These are phyloP conservation scores for Komagataella populi DNA, from an alignment of 805 yeast genomes.

Conservation along the genomic window DNA sequence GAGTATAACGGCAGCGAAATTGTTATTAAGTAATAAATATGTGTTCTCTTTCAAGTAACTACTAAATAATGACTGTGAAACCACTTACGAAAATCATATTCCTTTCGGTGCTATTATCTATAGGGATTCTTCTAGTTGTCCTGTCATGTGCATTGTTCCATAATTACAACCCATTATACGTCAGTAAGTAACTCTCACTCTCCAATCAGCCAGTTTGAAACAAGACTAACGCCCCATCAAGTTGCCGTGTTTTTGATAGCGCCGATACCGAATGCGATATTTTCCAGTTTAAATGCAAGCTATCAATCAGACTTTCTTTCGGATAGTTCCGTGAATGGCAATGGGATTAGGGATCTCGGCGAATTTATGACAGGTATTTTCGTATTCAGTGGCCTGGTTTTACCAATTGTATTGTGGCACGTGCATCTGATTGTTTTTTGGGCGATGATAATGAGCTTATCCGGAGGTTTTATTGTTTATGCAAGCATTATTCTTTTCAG, in stretches of 20 bases:
- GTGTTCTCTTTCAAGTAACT: background rate
- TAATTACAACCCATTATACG: constrained; percentile 84
- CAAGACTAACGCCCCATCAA: background rate
- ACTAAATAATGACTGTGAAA: constrained; percentile 13
- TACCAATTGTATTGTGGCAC: constrained; percentile 19
- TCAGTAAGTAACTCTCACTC: constrained; percentile 24
- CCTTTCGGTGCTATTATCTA: constrained; percentile 62
- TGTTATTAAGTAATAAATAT: no score
- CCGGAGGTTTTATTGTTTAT: constrained; percentile 79
- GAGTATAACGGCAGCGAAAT: background rate
- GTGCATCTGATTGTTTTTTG: constrained; percentile 13
- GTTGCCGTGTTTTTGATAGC: constrained; percentile 19
- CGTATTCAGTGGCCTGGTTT: constrained; percentile 17
- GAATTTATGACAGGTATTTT: constrained; percentile 19
- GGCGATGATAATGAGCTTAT: constrained; percentile 44
- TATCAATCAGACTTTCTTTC: constrained; percentile 17
- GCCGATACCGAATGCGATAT: constrained; percentile 20
- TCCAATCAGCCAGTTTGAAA: background rate
- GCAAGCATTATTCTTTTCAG: constrained; percentile 73
- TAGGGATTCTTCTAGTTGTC: constrained; percentile 81
- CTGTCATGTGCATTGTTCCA: constrained; percentile 77
- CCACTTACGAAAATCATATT: constrained; percentile 69
- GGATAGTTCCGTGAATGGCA: constrained; percentile 9
- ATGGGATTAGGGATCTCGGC: constrained; percentile 9
- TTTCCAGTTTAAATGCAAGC: constrained; percentile 10